Evolutionary conservation across 2,329 filamentous ascomycete species (phyloP), one percentile per base, ranked within the genome.

Genomic region (Calycina marina): DNA sequence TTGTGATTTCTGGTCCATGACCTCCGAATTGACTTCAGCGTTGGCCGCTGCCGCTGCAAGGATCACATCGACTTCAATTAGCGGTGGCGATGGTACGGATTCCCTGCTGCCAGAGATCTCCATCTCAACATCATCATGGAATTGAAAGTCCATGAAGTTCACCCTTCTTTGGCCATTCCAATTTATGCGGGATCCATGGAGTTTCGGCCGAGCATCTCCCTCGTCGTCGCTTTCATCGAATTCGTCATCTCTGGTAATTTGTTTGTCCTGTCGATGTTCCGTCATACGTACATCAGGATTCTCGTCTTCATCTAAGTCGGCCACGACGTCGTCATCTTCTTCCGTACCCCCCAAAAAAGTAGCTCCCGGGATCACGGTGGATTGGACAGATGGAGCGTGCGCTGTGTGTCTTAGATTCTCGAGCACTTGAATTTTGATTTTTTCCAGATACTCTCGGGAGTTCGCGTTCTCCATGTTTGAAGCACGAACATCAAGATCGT

Each of bases 391-490:
- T 1, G 90, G 90, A 0, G 77, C 83, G 18, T 81, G 79, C 25
- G 82, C 72, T 16, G 93, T 79, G 54, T 88, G 88, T 40, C 82
- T 70, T 32, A 98, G 59, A 53, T 96, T 92, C 48, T 93, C 83
- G 34, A 84, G 72, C 17, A 93, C 75, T 18, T 80, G 72, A 40
- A 78, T 71, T 38, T 86, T 80, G 47, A 94, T 79, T 48, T 78
- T 79, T 26, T 85, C 74, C 3, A 94, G 65, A 43, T 92, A 88
- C 33, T 85, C 74, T 31, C 72, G 66, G 35, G 82, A 79, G 51
- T 93, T 93, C 26, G 85, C 80, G 48, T 94, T 96, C 50, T 93
- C 85, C 61, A 90, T 83, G 40, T 85, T 88, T 9, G 78, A 81
- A 1, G 93, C 68, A 16, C 83, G 76, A 1, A 93, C 90, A 54